Evolutionary conservation across 192 early-diverging fungal genomes (phyloP).

Genomic region (Entomortierella parvispora): DNA sequence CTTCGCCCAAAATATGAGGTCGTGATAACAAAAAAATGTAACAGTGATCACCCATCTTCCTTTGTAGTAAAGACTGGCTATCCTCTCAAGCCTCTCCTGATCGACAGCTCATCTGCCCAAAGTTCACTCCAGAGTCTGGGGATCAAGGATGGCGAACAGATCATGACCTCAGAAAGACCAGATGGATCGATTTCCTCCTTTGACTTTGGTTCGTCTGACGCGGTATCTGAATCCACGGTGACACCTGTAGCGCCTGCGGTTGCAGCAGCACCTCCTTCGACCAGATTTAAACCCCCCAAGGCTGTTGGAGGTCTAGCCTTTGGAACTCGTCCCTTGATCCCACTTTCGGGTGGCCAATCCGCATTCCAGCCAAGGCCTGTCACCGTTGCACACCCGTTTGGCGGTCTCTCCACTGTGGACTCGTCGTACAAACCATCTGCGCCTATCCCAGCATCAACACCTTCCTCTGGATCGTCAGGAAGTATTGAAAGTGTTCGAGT

Average conservation of each 20-base stretch:
- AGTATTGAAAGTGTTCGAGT: slow-evolving; percentile 20
- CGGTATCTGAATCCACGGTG: not conserved
- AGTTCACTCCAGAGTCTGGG: slow-evolving; percentile 26
- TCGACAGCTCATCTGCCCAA: slow-evolving; percentile 10
- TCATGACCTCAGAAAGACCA: slow-evolving; percentile 32
- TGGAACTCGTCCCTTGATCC: slow-evolving; percentile 17
- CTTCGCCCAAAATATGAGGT: too few relatives aligned
- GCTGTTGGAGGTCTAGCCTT: slow-evolving; percentile 2
- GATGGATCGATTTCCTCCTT: slow-evolving; percentile 5
- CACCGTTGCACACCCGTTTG: slow-evolving; percentile 2
- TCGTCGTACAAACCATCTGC: slow-evolving; percentile 9
- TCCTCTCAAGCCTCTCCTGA: slow-evolving; percentile 28
- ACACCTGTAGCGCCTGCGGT: not conserved
- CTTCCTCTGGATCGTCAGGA: not conserved
- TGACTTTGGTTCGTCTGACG: slow-evolving; percentile 8
- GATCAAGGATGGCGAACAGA: slow-evolving; percentile 48
- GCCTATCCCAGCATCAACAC: not conserved
- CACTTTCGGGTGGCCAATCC: not conserved
- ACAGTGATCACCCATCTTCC: not conserved
- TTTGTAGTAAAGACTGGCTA: slow-evolving; percentile 51
- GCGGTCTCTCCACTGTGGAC: slow-evolving; percentile 15
- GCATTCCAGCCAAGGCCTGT: slow-evolving; percentile 18
- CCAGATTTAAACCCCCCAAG: not conserved
- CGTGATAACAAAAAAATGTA: too few relatives aligned
- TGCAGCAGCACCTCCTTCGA: not conserved